Conservation (phyloP, 495 filamentous ascomycete species). For the Tetracladium setigerum region DNA sequence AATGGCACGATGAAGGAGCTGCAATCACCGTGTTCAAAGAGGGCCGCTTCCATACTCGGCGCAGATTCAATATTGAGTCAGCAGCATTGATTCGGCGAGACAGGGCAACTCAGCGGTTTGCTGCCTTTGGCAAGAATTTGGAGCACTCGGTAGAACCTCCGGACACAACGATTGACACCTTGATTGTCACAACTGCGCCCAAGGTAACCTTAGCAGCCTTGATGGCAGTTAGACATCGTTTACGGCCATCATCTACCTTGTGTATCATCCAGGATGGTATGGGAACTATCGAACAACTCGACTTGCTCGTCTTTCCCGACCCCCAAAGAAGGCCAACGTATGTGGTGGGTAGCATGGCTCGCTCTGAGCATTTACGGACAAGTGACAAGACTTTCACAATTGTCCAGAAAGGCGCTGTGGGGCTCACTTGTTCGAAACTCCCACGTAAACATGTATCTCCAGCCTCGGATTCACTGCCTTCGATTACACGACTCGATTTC, state of each 20-base stretch:
- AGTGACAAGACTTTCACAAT: constrained; percentile 48
- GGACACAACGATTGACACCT: constrained; percentile 51
- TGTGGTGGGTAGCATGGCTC: constrained; percentile 55
- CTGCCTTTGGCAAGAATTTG: constrained; percentile 2
- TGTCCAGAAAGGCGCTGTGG: constrained; percentile 46
- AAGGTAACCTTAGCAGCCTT: constrained; percentile 49
- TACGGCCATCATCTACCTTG: constrained; percentile 68
- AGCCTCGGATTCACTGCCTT: background rate
- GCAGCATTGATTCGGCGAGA: background rate
- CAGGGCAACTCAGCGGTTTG: background rate
- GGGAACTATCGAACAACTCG: constrained; percentile 69
- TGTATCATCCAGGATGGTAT: constrained; percentile 78
- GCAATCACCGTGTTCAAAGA: constrained; percentile 13
- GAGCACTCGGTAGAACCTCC: constrained; percentile 12
- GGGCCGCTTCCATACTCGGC: constrained; percentile 19
- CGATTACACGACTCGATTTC: constrained; percentile 6
- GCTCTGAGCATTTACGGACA: constrained; percentile 46
- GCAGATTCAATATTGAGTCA: constrained; percentile 35
- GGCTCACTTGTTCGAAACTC: constrained; percentile 1
- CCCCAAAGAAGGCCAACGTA: constrained; percentile 59
- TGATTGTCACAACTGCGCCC: constrained; percentile 66
- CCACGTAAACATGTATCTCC: background rate
- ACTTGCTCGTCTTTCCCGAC: constrained; percentile 58
- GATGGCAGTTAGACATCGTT: constrained; percentile 47
- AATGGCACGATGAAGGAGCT: constrained; percentile 21